Conservation (phyloP, 805 yeast species). For the Saturnispora saitoi region DNA sequence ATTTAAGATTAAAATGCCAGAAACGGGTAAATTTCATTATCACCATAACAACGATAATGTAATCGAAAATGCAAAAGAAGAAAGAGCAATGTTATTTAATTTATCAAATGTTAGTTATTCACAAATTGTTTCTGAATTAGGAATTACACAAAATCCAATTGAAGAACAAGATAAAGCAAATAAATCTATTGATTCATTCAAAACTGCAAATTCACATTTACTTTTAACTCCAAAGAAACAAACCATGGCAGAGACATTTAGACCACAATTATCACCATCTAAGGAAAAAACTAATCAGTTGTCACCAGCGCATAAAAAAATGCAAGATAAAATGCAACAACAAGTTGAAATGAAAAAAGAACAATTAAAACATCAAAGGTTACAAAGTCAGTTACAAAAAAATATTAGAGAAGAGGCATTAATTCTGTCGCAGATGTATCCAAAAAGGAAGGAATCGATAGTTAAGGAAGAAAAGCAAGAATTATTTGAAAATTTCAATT, state of each 20-base stretch:
- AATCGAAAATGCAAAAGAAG: slow-evolving; percentile 14
- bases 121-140: slow-evolving; percentile 23
- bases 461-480: background rate
- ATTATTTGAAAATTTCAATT: background rate
- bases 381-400: slow-evolving; percentile 9
- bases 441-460: background rate
- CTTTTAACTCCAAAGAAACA: slow-evolving; percentile 3
- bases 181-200: slow-evolving; percentile 4
- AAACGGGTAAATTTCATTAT: slow-evolving; percentile 15
- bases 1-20: slow-evolving; percentile 22
- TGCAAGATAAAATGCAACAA: slow-evolving; percentile 13
- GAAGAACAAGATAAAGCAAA: background rate
- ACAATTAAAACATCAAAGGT: slow-evolving; percentile 9
- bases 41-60: slow-evolving; percentile 5
- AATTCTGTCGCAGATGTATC: slow-evolving; percentile 7
- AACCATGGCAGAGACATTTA: slow-evolving; percentile 3
- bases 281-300: background rate
- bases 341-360: slow-evolving; percentile 9
- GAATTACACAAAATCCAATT: slow-evolving; percentile 18
- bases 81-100: slow-evolving; percentile 16
- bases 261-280: slow-evolving; percentile 5
- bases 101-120: slow-evolving; percentile 16
- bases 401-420: slow-evolving; percentile 12
- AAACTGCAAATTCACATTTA: slow-evolving; percentile 7
- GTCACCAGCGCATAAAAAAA: slow-evolving; percentile 14